A percentile compares a stretch with the other conserved stretches of the same genome.
These are phyloP conservation scores for Pulveroboletus sp. DNA, from an alignment of 768 basidiomycete genomes.

Conservation along the genomic window DNA sequence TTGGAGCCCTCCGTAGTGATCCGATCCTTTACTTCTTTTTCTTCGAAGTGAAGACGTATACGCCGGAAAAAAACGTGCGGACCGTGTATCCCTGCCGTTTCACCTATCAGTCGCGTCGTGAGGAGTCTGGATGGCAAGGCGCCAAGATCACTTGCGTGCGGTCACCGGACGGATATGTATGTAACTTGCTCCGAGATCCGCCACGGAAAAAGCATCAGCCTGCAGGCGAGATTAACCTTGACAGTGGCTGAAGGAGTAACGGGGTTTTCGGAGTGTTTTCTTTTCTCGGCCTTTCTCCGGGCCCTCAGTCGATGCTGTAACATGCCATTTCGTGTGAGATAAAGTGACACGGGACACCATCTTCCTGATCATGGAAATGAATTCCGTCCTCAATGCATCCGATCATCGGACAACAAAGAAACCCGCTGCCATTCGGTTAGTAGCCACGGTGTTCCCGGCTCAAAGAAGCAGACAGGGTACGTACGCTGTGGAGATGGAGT, in stretches of 20 bases:
- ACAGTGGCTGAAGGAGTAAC: constrained; percentile 7
- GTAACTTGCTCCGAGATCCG: constrained; percentile 11
- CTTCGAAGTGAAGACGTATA: not conserved
- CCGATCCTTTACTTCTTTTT: constrained; percentile 9
- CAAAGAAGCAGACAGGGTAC: constrained; percentile 12
- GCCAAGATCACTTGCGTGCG: not conserved
- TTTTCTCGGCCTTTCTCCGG: constrained; percentile 3
- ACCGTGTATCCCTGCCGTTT: not conserved
- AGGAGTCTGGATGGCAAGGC: not conserved
- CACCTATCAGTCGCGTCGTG: not conserved
- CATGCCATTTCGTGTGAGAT: constrained; percentile 16
- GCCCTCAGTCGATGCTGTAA: constrained; percentile 18
- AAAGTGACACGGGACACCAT: constrained; percentile 12
- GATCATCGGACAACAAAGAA: constrained; percentile 17
- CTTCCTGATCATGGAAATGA: constrained; percentile 13
- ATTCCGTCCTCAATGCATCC: constrained; percentile 9
- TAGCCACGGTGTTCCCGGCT: constrained; percentile 7
- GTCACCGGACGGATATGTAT: not conserved
- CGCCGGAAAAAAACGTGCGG: not conserved
- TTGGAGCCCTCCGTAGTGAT: constrained; percentile 1
- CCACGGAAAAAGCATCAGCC: constrained; percentile 4
- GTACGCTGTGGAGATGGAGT: constrained; percentile 18
- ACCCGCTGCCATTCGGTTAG: constrained; percentile 9
- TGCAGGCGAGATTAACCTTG: constrained; percentile 25
- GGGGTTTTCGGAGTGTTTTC: constrained; percentile 13